A percentile compares a stretch with the other conserved stretches of the same genome.
Conservation (phyloP, 495 filamentous ascomycete genomes). For the Podospora bellae-mahoneyi region DNA sequence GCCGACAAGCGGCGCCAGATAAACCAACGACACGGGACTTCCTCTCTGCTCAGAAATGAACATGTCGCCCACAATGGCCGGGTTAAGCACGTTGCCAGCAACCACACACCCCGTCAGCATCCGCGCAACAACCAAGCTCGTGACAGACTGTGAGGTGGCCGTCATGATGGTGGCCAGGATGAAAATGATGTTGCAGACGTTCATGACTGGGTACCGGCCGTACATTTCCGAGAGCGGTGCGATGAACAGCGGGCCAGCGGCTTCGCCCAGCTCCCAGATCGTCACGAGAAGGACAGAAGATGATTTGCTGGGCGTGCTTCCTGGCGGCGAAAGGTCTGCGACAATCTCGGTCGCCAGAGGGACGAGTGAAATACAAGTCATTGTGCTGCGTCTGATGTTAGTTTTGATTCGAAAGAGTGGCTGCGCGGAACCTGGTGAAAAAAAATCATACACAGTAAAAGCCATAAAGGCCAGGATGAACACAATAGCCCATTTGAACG, state of each 20-base stretch:
- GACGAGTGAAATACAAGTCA: slow-evolving; percentile 55
- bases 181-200: slow-evolving; percentile 51
- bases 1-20: slow-evolving; percentile 47
- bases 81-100: slow-evolving; percentile 54
- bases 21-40: slow-evolving; percentile 49
- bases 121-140: slow-evolving; percentile 46
- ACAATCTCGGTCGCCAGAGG: slow-evolving; percentile 51
- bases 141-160: slow-evolving; percentile 44
- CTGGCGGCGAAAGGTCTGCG: slow-evolving; percentile 39
- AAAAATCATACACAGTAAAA: slow-evolving; percentile 50
- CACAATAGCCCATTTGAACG: slow-evolving; percentile 51
- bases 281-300: slow-evolving; percentile 55
- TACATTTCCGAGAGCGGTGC: slow-evolving; percentile 56
- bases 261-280: slow-evolving; percentile 57
- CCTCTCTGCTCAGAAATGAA: slow-evolving; percentile 50
- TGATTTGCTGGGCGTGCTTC: slow-evolving; percentile 37
- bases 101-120: slow-evolving; percentile 52
- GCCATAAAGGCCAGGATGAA: slow-evolving; percentile 47
- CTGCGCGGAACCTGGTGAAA: background rate
- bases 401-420: background rate
- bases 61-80: slow-evolving; percentile 58
- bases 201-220: slow-evolving; percentile 54
- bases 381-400: slow-evolving; percentile 36
- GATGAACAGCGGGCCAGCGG: slow-evolving; percentile 56
- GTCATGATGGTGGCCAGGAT: slow-evolving; percentile 44